Percentiles rank a stretch among this genome's conserved stretches.
phyloP scores from a whole-genome alignment of 2,329 filamentous ascomycete genomes.

The Aspergillus sclerotialis region DNA sequence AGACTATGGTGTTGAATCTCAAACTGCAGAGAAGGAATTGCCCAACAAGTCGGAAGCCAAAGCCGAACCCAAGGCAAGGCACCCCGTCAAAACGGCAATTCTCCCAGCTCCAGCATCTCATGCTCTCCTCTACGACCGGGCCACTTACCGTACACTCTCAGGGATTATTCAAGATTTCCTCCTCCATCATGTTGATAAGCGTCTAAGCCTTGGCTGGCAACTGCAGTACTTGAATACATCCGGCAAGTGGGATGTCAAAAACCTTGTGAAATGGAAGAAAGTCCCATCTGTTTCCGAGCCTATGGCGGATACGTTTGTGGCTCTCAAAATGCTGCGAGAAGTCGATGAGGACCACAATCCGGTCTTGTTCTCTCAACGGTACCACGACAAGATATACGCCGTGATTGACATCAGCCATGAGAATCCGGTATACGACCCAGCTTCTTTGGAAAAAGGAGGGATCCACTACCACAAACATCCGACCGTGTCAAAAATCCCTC shows the following conservation, averaged over 20 bases:
- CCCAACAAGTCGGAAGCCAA: conserved; percentile 1
- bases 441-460: conserved; percentile 57
- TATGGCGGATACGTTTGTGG: conserved; percentile 74
- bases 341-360: conserved; percentile 80
- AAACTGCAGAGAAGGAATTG: conserved; percentile 13
- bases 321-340: conserved; percentile 88
- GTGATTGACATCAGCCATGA: conserved; percentile 90
- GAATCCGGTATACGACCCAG: conserved; percentile 79
- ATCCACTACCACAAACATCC: conserved; percentile 79
- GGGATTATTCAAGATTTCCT: conserved; percentile 81
- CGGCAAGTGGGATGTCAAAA: conserved; percentile 98
- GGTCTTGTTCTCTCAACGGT: conserved; percentile 59
- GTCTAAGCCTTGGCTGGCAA: conserved; percentile 83
- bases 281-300: conserved; percentile 69
- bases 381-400: conserved; percentile 61
- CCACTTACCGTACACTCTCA: conserved; percentile 66
- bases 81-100: conserved; percentile 59
- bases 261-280: conserved; percentile 82
- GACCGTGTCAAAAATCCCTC: conserved; percentile 86
- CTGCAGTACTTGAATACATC: conserved; percentile 79
- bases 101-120: conserved; percentile 75
- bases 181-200: conserved; percentile 63
- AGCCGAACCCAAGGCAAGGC: conserved; percentile 34
- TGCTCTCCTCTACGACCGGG: conserved; percentile 72
- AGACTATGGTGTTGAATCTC: conserved; percentile 16